Evolutionary conservation across 2,329 filamentous ascomycete species (phyloP).

Genomic region (Truncatella angustata): DNA sequence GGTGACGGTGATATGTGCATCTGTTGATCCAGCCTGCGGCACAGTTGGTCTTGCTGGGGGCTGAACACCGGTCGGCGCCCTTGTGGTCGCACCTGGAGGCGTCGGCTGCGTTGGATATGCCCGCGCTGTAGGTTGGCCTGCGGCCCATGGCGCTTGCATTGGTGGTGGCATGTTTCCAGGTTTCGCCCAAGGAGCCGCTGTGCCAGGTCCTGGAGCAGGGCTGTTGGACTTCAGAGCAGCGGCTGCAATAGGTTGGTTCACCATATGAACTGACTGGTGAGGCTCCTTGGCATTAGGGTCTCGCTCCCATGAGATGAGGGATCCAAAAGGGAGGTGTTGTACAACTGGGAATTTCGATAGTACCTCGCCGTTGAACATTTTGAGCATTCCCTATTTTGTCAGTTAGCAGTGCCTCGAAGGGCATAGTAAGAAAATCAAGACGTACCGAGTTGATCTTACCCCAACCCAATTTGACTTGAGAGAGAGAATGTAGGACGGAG

Average conservation of each 20-base stretch:
- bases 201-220: slow-evolving; percentile 27
- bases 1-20: slow-evolving; percentile 4
- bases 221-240: slow-evolving; percentile 23
- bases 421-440: neutral
- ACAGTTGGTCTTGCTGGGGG: slow-evolving; percentile 9
- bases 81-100: neutral
- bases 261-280: slow-evolving; percentile 53
- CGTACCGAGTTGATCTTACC: slow-evolving; percentile 89
- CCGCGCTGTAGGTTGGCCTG: slow-evolving; percentile 16
- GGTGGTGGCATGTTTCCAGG: slow-evolving; percentile 36
- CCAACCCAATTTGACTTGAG: slow-evolving; percentile 89
- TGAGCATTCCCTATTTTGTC: slow-evolving; percentile 78
- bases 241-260: slow-evolving; percentile 47
- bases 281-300: slow-evolving; percentile 59
- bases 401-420: slow-evolving; percentile 1
- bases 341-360: slow-evolving; percentile 96
- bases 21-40: neutral
- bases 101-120: neutral
- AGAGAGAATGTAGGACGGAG: slow-evolving; percentile 91
- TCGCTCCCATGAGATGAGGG: slow-evolving; percentile 72
- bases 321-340: slow-evolving; percentile 89
- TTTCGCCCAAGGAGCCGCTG: slow-evolving; percentile 44
- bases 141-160: slow-evolving; percentile 17
- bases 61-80: slow-evolving; percentile 19
- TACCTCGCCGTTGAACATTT: slow-evolving; percentile 98